phyloP scores from a whole-genome alignment of 1,284 basidiomycete genomes.

The Ustilago nuda region DNA sequence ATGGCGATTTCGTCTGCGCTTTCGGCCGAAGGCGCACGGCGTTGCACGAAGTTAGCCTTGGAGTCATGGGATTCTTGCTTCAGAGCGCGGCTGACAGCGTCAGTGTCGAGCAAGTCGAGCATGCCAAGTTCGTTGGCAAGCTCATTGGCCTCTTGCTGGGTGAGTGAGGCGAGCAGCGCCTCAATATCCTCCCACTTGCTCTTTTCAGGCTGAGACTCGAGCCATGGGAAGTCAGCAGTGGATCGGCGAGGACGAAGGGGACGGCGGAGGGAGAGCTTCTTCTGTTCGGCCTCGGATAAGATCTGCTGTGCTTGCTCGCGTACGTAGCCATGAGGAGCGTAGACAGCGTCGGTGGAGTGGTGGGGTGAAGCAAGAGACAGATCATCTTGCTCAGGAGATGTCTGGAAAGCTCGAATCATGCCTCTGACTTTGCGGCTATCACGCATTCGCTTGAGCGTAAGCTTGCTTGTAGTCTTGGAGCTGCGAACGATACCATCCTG shows the following conservation, averaged over 20 bases:
- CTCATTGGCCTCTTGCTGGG: slow-evolving; percentile 45
- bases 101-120: slow-evolving; percentile 38
- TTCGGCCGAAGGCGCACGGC: slow-evolving; percentile 18
- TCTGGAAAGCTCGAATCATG: slow-evolving; percentile 61
- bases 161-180: slow-evolving; percentile 31
- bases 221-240: slow-evolving; percentile 47
- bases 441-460: slow-evolving; percentile 59
- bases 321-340: slow-evolving; percentile 52
- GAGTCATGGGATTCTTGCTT: not conserved
- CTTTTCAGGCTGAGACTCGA: slow-evolving; percentile 6
- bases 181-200: slow-evolving; percentile 41
- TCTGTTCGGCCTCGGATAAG: slow-evolving; percentile 42
- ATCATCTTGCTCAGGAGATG: slow-evolving; percentile 30
- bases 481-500: slow-evolving; percentile 29
- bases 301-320: slow-evolving; percentile 51
- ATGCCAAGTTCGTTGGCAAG: slow-evolving; percentile 52
- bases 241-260: slow-evolving; percentile 41
- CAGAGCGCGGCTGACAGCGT: slow-evolving; percentile 24
- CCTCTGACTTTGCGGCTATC: slow-evolving; percentile 55
- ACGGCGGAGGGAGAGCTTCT: slow-evolving; percentile 39
- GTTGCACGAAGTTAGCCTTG: not conserved
- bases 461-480: slow-evolving; percentile 46
- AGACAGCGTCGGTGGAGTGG: slow-evolving; percentile 31
- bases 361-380: slow-evolving; percentile 16
- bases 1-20: slow-evolving; percentile 20